Evolutionary conservation across 2,329 filamentous ascomycete genomes (phyloP).

Genomic region (Trichoderma oligosporum): DNA sequence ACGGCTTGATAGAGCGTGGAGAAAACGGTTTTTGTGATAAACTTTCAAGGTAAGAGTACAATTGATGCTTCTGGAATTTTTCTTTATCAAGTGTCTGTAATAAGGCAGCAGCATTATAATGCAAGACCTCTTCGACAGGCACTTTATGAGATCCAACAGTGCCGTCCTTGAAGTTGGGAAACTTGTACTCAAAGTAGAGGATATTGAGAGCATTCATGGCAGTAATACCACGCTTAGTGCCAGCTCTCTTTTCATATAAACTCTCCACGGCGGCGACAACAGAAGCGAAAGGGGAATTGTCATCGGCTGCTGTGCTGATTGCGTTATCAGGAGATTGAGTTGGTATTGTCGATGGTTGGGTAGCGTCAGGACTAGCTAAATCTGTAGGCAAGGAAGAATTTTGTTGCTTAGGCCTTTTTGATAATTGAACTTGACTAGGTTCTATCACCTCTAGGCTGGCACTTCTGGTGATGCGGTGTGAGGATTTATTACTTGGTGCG

Average conservation of each 20-base stretch:
- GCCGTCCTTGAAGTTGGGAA: constrained; percentile 29
- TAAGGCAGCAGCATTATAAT: constrained; percentile 44
- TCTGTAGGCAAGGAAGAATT: background rate
- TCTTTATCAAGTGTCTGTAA: constrained; percentile 32
- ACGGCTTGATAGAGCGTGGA: constrained; percentile 28
- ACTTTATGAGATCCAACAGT: constrained; percentile 38
- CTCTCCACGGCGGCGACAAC: constrained; percentile 29
- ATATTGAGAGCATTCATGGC: constrained; percentile 26
- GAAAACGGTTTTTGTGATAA: constrained; percentile 28
- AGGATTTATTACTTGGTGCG: constrained; percentile 17
- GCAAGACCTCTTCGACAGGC: constrained; percentile 40
- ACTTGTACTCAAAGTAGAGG: constrained; percentile 34
- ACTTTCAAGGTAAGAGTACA: constrained; percentile 36
- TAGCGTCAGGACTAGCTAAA: background rate
- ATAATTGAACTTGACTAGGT: background rate
- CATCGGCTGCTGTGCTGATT: constrained; percentile 7
- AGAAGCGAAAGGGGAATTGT: constrained; percentile 28
- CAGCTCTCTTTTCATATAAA: constrained; percentile 16
- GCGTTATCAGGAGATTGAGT: background rate
- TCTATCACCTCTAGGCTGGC: constrained; percentile 20
- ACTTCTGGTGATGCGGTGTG: constrained; percentile 17
- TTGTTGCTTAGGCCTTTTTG: constrained; percentile 1
- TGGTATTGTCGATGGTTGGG: background rate
- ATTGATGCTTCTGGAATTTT: constrained; percentile 33
- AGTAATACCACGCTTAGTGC: constrained; percentile 26